phyloP scores from a whole-genome alignment of 768 basidiomycete species.

The Lactarius evosmus region DNA sequence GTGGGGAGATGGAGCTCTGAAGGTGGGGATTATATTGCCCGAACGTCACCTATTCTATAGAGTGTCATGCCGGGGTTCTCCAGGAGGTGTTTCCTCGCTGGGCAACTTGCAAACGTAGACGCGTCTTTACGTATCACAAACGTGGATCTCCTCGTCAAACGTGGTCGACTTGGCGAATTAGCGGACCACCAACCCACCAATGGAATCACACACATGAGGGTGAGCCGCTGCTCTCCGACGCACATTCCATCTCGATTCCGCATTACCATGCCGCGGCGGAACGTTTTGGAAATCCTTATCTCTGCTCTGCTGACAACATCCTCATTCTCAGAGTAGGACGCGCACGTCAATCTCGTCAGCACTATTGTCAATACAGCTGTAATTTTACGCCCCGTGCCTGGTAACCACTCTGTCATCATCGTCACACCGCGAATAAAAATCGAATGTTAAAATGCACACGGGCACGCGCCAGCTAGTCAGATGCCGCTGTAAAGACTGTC shows the following conservation, averaged over 20 bases:
- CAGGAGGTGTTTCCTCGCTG: background rate
- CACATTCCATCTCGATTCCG: background rate
- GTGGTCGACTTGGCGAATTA: background rate
- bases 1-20: constrained; percentile 6
- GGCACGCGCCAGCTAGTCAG: background rate
- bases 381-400: background rate
- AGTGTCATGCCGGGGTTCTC: background rate
- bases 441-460: constrained; percentile 9
- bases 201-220: constrained; percentile 15
- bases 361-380: background rate
- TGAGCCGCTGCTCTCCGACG: background rate
- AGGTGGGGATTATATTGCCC: background rate
- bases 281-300: constrained; percentile 4
- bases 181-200: constrained; percentile 5
- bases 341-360: background rate
- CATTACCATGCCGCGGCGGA: background rate
- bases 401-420: background rate
- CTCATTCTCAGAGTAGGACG: background rate
- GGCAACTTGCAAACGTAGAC: background rate
- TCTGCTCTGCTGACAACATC: background rate
- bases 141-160: constrained; percentile 22
- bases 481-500: background rate
- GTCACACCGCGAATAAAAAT: background rate
- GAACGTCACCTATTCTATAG: background rate
- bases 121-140: constrained; percentile 23